phyloP scores from a whole-genome alignment of 108 stramenopile species.

The Pseudonitzschia multistriata region DNA sequence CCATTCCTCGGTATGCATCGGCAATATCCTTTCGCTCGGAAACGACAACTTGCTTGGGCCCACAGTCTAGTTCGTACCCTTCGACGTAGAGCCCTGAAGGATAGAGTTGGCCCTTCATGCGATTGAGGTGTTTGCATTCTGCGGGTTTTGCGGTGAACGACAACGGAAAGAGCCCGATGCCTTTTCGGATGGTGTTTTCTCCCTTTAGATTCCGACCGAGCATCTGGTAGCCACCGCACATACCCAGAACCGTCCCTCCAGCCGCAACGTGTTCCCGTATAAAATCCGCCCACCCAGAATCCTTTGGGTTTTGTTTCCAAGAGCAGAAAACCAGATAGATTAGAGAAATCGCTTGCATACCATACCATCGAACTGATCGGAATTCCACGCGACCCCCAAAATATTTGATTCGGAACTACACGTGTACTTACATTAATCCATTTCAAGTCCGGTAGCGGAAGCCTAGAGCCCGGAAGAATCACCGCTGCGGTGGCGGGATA shows the following conservation, averaged over 20 bases:
- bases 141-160: conserved; percentile 24
- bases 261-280: conserved; percentile 23
- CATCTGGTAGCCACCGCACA: conserved; percentile 45
- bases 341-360: background rate
- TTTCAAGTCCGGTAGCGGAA: conserved; percentile 36
- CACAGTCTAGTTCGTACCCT: conserved; percentile 46
- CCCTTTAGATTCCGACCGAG: conserved; percentile 34
- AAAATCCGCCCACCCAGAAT: conserved; percentile 41
- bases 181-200: conserved; percentile 2
- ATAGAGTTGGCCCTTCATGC: conserved; percentile 24
- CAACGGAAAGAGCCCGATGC: conserved; percentile 32
- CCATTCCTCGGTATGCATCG: background rate
- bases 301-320: background rate
- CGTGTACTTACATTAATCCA: conserved; percentile 24
- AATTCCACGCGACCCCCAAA: background rate
- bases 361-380: background rate
- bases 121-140: conserved; percentile 32
- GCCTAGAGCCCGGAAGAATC: conserved; percentile 38
- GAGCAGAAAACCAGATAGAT: background rate
- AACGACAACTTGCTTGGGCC: conserved; percentile 18
- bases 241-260: conserved; percentile 35
- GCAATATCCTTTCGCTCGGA: background rate
- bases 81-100: conserved; percentile 22
- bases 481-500: conserved; percentile 33
- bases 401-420: background rate